Conservation (phyloP, 768 basidiomycete genomes). For the Chalciporus chontae region DNA sequence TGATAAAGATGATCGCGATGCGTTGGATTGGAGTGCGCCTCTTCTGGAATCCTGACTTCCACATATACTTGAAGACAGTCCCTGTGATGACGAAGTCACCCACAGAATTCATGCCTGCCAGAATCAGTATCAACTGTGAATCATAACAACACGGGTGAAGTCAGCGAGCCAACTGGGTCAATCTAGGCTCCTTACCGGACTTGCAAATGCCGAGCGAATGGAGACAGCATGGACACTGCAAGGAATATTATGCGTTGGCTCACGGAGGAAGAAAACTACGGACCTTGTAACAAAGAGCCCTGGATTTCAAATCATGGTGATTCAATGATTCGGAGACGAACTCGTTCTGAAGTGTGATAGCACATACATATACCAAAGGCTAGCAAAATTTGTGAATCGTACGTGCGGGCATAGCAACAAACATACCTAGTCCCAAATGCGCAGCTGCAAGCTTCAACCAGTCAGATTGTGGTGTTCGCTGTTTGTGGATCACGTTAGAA, state of each 20-base stretch:
- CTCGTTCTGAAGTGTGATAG: background rate
- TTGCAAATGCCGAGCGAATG: constrained; percentile 1
- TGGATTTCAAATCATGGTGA: no score
- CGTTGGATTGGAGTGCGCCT: constrained; percentile 5
- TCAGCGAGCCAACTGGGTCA: no score
- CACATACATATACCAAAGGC: constrained; percentile 7
- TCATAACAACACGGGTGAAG: background rate
- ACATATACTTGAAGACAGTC: constrained; percentile 12
- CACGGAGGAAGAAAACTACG: background rate
- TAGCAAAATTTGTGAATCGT: background rate
- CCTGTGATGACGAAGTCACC: constrained; percentile 10
- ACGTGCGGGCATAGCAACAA: background rate
- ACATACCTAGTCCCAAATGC: background rate
- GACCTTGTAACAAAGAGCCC: constrained; percentile 3
- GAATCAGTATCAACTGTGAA: constrained; percentile 4
- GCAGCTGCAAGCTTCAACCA: background rate
- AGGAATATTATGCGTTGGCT: background rate
- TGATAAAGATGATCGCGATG: constrained; percentile 11
- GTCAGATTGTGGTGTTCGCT: background rate
- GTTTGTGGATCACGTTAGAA: no score
- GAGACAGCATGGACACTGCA: constrained; percentile 7
- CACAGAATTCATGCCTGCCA: background rate
- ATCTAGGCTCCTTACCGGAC: constrained; percentile 1
- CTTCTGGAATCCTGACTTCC: constrained; percentile 9
- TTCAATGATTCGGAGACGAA: background rate